These are phyloP conservation scores for Penicillium cosmopolitanum DNA, from an alignment of 495 filamentous ascomycete species.

Conservation along the genomic window DNA sequence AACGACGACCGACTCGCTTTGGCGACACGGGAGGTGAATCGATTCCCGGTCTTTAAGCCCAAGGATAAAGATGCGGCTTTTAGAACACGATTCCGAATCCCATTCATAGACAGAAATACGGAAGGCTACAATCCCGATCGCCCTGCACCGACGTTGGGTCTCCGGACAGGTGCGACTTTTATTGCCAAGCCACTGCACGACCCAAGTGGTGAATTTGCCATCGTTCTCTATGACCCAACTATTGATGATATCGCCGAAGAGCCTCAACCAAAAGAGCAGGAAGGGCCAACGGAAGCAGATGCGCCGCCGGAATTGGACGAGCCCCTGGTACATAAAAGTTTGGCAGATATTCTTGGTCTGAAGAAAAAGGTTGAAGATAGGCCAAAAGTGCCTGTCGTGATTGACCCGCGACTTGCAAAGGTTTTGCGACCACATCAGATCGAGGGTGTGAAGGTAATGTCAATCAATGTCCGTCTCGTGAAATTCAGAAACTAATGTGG, in stretches of 20 bases:
- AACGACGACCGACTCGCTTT: slow-evolving; percentile 87
- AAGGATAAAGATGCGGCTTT: slow-evolving; percentile 88
- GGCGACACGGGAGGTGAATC: slow-evolving; percentile 85
- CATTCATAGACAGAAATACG: slow-evolving; percentile 78
- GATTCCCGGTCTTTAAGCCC: slow-evolving; percentile 84
- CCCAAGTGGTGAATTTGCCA: slow-evolving; percentile 92
- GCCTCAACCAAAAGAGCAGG: slow-evolving; percentile 54
- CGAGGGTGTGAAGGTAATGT: slow-evolving; percentile 82
- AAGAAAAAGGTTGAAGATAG: slow-evolving; percentile 82
- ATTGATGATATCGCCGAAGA: slow-evolving; percentile 78
- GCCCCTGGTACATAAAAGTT: slow-evolving; percentile 86
- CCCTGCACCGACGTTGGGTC: slow-evolving; percentile 81
- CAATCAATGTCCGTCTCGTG: background rate
- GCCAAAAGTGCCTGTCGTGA: slow-evolving; percentile 93
- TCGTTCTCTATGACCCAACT: slow-evolving; percentile 95
- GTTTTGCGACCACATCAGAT: slow-evolving; percentile 96
- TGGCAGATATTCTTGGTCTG: slow-evolving; percentile 94
- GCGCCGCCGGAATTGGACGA: slow-evolving; percentile 68
- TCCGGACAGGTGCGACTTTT: slow-evolving; percentile 83
- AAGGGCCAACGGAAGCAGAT: slow-evolving; percentile 52
- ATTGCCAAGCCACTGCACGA: slow-evolving; percentile 92
- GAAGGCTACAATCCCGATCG: slow-evolving; percentile 74
- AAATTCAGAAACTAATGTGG: slow-evolving; percentile 5
- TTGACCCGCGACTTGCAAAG: slow-evolving; percentile 89
- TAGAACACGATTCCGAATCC: slow-evolving; percentile 80